Conservation (phyloP, 495 filamentous ascomycete species). For the Aspergillus asperescens region DNA sequence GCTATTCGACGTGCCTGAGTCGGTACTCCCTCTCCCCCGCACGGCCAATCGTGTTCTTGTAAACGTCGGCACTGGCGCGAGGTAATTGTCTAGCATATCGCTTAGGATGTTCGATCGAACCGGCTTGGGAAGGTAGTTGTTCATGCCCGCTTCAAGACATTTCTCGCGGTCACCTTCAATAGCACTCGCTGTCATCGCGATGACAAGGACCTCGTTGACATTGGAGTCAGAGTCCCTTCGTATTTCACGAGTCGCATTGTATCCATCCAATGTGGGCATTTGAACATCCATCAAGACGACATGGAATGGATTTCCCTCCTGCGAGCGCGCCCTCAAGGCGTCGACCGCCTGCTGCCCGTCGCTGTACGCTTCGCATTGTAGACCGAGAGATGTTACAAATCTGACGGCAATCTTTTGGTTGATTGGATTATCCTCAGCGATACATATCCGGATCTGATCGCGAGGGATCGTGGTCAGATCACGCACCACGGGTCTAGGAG, state of each 20-base stretch:
- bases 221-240: slow-evolving; percentile 65
- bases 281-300: slow-evolving; percentile 93
- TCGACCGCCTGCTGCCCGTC: slow-evolving; percentile 84
- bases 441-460: slow-evolving; percentile 74
- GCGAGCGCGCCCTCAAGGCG: slow-evolving; percentile 65
- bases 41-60: slow-evolving; percentile 37
- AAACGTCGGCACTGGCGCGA: slow-evolving; percentile 47
- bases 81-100: slow-evolving; percentile 67
- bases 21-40: slow-evolving; percentile 32
- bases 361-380: slow-evolving; percentile 75
- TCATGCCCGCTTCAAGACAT: slow-evolving; percentile 89
- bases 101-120: slow-evolving; percentile 70
- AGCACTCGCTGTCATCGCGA: slow-evolving; percentile 89
- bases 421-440: slow-evolving; percentile 88
- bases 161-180: slow-evolving; percentile 91
- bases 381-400: slow-evolving; percentile 78
- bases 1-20: slow-evolving; percentile 34
- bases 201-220: slow-evolving; percentile 73
- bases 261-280: slow-evolving; percentile 93
- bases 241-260: slow-evolving; percentile 79
- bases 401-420: slow-evolving; percentile 89
- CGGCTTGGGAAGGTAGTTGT: slow-evolving; percentile 90
- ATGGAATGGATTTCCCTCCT: slow-evolving; percentile 60
- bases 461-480: slow-evolving; percentile 67
- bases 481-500: slow-evolving; percentile 33